phyloP scores from a whole-genome alignment of 2,329 filamentous ascomycete genomes.

The Trichoderma simmonsii region DNA sequence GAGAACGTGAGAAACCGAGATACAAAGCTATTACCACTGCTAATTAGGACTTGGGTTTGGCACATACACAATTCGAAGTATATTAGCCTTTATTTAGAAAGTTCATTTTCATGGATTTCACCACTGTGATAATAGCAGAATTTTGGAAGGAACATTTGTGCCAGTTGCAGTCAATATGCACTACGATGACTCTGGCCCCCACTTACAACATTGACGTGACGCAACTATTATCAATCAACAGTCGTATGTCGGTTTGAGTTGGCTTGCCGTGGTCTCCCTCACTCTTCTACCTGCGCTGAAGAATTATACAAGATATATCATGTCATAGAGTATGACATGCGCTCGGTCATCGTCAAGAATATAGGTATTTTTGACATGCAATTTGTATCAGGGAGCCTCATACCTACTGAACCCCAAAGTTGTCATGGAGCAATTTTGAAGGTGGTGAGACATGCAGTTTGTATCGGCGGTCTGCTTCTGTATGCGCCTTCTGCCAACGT shows the following conservation, averaged over 20 bases:
- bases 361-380: neutral
- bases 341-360: neutral
- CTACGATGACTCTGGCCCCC: neutral
- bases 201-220: neutral
- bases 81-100: neutral
- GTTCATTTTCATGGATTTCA: neutral
- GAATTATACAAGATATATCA: neutral
- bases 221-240: neutral
- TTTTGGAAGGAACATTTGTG: neutral
- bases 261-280: neutral
- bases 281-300: neutral
- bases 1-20: too few species aligned
- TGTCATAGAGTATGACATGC: neutral
- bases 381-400: neutral
- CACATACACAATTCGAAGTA: too few species aligned
- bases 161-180: neutral
- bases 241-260: neutral
- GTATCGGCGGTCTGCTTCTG: neutral
- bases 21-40: too few species aligned
- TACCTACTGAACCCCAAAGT: neutral
- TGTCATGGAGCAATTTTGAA: neutral
- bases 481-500: neutral
- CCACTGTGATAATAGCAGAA: fast-evolving
- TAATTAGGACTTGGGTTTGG: too few species aligned
- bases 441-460: neutral